Evolutionary conservation across 2,329 filamentous ascomycete species (phyloP), one percentile per base, ranked within the genome.

Genomic region (Coniochaeta pulveracea): DNA sequence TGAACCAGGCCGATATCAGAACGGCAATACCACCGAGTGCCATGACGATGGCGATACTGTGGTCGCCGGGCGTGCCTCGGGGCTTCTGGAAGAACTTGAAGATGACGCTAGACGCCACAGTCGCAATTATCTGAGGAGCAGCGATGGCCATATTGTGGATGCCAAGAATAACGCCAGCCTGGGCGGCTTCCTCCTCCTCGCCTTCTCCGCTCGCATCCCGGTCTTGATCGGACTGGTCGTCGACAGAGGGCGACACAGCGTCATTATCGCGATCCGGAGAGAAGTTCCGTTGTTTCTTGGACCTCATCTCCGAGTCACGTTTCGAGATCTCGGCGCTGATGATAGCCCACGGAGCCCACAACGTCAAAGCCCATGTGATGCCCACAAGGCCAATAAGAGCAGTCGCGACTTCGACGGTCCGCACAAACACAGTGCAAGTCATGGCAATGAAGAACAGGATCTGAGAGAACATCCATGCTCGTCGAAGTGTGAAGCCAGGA

Each of bases 121-220:
- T 95, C 9, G 89, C 86, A 35, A 95, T 69, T 39, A 95, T 88
- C 52, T 96, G 89, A 2, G 89, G 89, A 5, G 85, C 78, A 1
- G 88, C 85, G 44, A 96, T 83, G 11, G 88, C 80, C 60, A 96
- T 89, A 55, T 96, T 96, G 63, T 96, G 89, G 35, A 96, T 86
- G 7, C 89, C 89, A 3, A 96, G 69, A 27, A 96, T 85, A 25
- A 95, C 82, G 26, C 89, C 86, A 4, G 86, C 85, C 51, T 91
- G 81, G 47, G 88, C 82, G 3, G 73, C 64, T 24, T 73, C 67
- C 17, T 73, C 66, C 29, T 70, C 55, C 6, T 56, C 55, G 8
- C 45, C 46, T 17, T 54, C 42, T 4, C 50, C 42, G 18, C 56
- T 40, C 9, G 48, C 30, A 11, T 48, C 45, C 5, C 26, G 42